Evolutionary conservation across 257 asterid genomes (phyloP).

Genomic region (Nyctanthes arbortristis): DNA sequence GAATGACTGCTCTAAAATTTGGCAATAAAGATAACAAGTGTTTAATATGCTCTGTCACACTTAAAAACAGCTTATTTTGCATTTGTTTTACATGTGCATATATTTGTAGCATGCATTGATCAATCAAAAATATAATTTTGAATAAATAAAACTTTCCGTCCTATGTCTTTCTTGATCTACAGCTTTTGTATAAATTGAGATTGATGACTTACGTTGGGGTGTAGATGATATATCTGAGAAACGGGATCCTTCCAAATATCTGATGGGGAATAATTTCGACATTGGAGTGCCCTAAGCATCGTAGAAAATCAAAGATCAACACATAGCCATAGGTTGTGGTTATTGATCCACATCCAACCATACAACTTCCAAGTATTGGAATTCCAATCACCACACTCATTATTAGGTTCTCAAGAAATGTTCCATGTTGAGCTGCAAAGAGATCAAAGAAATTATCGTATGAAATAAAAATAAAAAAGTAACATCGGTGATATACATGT

Average conservation of each 20-base stretch:
- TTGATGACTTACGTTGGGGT: conserved; percentile 73
- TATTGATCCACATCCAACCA: conserved; percentile 68
- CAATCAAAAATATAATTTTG: too few relatives aligned
- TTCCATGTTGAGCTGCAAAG: conserved; percentile 73
- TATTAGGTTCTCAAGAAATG: conserved; percentile 68
- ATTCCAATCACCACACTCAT: conserved; percentile 59
- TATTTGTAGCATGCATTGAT: too few relatives aligned
- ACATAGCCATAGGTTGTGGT: conserved; percentile 60
- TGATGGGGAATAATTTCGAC: conserved; percentile 77
- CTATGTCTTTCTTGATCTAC: background rate
- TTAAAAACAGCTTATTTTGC: too few relatives aligned
- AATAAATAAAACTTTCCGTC: too few relatives aligned
- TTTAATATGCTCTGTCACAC: too few relatives aligned
- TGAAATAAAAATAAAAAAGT: background rate
- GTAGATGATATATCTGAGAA: conserved; percentile 60
- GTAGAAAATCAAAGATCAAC: conserved; percentile 62
- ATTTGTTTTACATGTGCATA: too few relatives aligned
- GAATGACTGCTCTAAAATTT: too few relatives aligned
- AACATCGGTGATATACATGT: too few relatives aligned
- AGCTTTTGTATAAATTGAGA: background rate
- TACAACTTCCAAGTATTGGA: conserved; percentile 63
- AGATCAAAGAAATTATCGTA: background rate
- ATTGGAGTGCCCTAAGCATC: conserved; percentile 88
- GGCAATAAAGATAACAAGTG: too few relatives aligned
- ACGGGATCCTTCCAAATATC: conserved; percentile 56